Conservation (phyloP, 768 basidiomycete species). For the Tylopilus rubrobrunneus region DNA sequence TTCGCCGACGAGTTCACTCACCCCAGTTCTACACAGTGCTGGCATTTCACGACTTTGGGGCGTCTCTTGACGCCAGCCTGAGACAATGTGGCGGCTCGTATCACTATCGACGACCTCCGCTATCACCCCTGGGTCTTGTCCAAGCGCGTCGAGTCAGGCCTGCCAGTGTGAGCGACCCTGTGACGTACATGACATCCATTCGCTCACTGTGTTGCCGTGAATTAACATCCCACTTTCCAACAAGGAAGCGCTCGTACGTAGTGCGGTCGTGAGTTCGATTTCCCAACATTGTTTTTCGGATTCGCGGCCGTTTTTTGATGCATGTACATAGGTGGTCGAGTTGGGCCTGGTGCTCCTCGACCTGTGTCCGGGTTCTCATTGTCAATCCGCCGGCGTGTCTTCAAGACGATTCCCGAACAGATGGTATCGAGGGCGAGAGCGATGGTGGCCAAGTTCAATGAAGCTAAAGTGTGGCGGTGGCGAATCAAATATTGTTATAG, state of each 20-base stretch:
- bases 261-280: conserved; percentile 25
- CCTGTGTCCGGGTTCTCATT: conserved; percentile 42
- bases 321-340: conserved; percentile 40
- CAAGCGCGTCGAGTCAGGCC: conserved; percentile 23
- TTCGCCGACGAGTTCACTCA: not conserved
- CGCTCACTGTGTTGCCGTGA: not conserved
- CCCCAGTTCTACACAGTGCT: conserved; percentile 20
- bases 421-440: conserved; percentile 43
- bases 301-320: not conserved
- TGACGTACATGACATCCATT: not conserved
- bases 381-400: conserved; percentile 42
- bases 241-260: conserved; percentile 15
- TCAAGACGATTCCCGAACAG: conserved; percentile 30
- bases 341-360: conserved; percentile 43
- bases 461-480: conserved; percentile 35
- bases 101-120: conserved; percentile 24
- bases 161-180: conserved; percentile 9
- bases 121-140: conserved; percentile 35
- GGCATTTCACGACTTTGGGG: conserved; percentile 32
- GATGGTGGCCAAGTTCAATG: conserved; percentile 39
- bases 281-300: not conserved
- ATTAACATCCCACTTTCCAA: conserved; percentile 12
- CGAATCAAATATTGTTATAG: conserved; percentile 45
- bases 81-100: conserved; percentile 24
- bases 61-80: conserved; percentile 29